Evolutionary conservation across 768 basidiomycete genomes (phyloP).

Genomic region (Mycena vulgaris): DNA sequence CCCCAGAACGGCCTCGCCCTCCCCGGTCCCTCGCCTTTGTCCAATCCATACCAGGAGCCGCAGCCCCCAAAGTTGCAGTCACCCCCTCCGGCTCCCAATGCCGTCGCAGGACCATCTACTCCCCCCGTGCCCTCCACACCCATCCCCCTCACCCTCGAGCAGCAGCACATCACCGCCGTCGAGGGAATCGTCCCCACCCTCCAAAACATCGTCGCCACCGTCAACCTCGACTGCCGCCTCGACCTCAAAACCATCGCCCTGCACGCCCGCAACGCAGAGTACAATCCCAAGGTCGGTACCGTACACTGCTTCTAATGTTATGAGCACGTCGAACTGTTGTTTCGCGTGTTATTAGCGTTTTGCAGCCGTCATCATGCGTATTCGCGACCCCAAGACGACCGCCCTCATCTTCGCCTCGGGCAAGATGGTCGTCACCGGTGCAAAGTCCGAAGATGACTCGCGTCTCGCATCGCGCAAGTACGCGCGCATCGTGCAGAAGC

Average conservation of each 20-base stretch:
- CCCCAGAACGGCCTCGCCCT: slow-evolving; percentile 57
- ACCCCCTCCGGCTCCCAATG: slow-evolving; percentile 51
- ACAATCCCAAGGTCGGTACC: slow-evolving; percentile 97
- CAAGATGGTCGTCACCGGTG: slow-evolving; percentile 99
- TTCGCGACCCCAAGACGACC: slow-evolving; percentile 99
- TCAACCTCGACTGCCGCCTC: slow-evolving; percentile 96
- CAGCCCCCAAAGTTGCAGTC: slow-evolving; percentile 45
- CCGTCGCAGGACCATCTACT: slow-evolving; percentile 72
- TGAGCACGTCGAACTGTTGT: slow-evolving; percentile 74
- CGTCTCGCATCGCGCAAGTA: slow-evolving; percentile 98
- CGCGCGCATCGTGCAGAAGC: slow-evolving; percentile 98
- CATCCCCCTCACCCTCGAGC: slow-evolving; percentile 85
- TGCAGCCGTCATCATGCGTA: slow-evolving; percentile 99
- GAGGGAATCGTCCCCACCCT: slow-evolving; percentile 99
- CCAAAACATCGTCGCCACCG: slow-evolving; percentile 99
- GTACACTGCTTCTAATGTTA: slow-evolving; percentile 57
- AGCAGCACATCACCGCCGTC: slow-evolving; percentile 96
- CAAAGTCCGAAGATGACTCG: slow-evolving; percentile 98
- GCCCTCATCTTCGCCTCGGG: slow-evolving; percentile 99
- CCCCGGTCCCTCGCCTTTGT: slow-evolving; percentile 71
- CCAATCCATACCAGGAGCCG: slow-evolving; percentile 59
- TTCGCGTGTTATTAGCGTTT: slow-evolving; percentile 86
- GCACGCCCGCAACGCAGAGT: slow-evolving; percentile 98
- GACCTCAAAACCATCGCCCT: slow-evolving; percentile 99
- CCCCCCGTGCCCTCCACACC: slow-evolving; percentile 78